A percentile compares a stretch with the other conserved stretches of the same genome.
phyloP scores from a whole-genome alignment of 2,329 filamentous ascomycete genomes.

The Cladophialophora psammophila region DNA sequence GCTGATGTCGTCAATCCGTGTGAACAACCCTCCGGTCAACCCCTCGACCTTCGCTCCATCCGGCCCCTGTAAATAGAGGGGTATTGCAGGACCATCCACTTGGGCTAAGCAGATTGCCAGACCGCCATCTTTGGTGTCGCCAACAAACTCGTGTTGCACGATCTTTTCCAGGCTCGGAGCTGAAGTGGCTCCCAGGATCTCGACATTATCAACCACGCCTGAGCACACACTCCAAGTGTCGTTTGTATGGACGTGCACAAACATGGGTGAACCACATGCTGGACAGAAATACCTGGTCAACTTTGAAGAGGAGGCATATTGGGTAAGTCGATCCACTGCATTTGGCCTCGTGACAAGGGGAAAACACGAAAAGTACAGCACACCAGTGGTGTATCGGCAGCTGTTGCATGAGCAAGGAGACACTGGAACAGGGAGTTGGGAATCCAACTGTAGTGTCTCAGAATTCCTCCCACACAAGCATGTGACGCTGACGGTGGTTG shows the following conservation, averaged over 20 bases:
- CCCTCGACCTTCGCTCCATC: slow-evolving; percentile 3
- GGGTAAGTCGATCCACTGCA: slow-evolving; percentile 47
- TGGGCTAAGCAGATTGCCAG: slow-evolving; percentile 37
- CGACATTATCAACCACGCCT: slow-evolving; percentile 34
- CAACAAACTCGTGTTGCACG: slow-evolving; percentile 38
- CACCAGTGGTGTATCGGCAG: slow-evolving; percentile 59
- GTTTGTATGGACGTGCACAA: slow-evolving; percentile 41
- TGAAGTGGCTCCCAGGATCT: slow-evolving; percentile 32
- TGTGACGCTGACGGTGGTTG: slow-evolving; percentile 25
- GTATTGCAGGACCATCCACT: slow-evolving; percentile 44
- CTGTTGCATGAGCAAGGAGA: slow-evolving; percentile 61
- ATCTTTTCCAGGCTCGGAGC: slow-evolving; percentile 36
- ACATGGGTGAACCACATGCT: slow-evolving; percentile 41
- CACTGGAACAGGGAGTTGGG: slow-evolving; percentile 24
- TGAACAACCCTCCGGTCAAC: neutral
- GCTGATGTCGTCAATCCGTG: neutral
- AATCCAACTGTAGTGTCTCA: slow-evolving; percentile 29
- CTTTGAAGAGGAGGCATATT: slow-evolving; percentile 54
- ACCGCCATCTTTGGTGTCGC: slow-evolving; percentile 40
- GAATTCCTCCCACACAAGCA: slow-evolving; percentile 38
- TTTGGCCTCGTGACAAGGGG: slow-evolving; percentile 48
- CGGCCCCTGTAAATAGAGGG: slow-evolving; percentile 32
- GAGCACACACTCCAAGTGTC: slow-evolving; percentile 40
- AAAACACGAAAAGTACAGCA: slow-evolving; percentile 56
- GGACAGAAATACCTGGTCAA: slow-evolving; percentile 44